Evolutionary conservation across 805 yeast genomes (phyloP).

Genomic region (Saturnispora zaruensis): DNA sequence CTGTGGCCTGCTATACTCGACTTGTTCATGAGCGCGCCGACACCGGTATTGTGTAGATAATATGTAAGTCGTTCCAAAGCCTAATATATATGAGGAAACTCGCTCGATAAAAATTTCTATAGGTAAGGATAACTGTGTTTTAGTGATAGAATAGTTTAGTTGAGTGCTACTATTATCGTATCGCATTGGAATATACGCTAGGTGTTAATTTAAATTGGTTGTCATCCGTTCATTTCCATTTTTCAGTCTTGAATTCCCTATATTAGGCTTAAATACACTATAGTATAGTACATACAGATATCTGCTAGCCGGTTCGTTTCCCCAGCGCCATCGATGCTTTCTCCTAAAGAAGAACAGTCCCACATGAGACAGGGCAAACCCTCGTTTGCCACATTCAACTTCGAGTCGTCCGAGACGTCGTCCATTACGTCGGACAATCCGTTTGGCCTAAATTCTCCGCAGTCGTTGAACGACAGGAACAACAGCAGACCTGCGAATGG

Average conservation of each 20-base stretch:
- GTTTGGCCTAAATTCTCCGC: neutral
- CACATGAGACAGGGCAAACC: neutral
- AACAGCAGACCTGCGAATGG: neutral
- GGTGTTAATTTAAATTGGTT: too few species aligned
- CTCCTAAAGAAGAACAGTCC: neutral
- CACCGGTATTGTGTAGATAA: neutral
- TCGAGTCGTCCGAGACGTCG: neutral
- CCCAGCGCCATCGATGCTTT: neutral
- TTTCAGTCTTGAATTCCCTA: neutral
- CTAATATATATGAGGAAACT: neutral
- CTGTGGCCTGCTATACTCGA: neutral
- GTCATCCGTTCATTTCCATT: too few species aligned
- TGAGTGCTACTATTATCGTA: neutral
- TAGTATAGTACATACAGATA: neutral
- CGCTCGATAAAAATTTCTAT: neutral
- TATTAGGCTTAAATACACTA: neutral
- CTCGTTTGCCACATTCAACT: neutral
- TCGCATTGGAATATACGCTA: too few species aligned
- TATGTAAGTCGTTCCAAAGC: neutral
- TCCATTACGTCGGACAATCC: neutral
- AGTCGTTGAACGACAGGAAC: neutral
- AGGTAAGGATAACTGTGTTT: neutral
- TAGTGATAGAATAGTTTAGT: neutral
- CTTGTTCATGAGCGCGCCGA: neutral
- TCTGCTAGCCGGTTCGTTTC: neutral